Percentiles rank a stretch among this genome's conserved stretches.
Evolutionary conservation across 495 filamentous ascomycete species (phyloP).

Genomic region (Lasiosphaeria ovina): DNA sequence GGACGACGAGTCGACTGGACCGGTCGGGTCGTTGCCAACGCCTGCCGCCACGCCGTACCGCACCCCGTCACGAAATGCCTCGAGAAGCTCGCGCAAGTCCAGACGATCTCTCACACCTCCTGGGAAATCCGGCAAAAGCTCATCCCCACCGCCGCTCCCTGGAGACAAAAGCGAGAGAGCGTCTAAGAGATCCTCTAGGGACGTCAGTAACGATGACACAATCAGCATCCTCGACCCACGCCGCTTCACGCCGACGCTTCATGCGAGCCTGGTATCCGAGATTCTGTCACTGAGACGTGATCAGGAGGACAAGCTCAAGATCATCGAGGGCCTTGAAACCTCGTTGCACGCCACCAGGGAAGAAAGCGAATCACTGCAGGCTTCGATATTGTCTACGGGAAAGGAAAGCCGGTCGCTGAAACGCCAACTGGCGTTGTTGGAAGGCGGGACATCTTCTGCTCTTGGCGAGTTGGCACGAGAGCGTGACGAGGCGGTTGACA

Average conservation of each 20-base stretch:
- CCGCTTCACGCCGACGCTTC: conserved; percentile 90
- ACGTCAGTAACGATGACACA: conserved; percentile 63
- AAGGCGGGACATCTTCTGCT: conserved; percentile 82
- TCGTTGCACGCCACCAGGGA: conserved; percentile 65
- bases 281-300: conserved; percentile 85
- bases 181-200: conserved; percentile 52
- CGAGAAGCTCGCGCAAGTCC: conserved; percentile 51
- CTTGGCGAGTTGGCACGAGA: conserved; percentile 79
- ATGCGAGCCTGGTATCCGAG: conserved; percentile 91
- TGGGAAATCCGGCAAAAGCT: conserved; percentile 49
- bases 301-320: conserved; percentile 78
- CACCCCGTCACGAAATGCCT: conserved; percentile 59
- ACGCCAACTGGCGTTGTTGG: conserved; percentile 78
- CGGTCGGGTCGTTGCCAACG: conserved; percentile 58
- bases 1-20: conserved; percentile 52
- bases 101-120: conserved; percentile 57
- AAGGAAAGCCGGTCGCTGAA: conserved; percentile 80
- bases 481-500: conserved; percentile 77
- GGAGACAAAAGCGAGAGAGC: conserved; percentile 48
- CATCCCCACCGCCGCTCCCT: conserved; percentile 62
- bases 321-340: conserved; percentile 80
- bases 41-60: conserved; percentile 66
- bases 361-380: conserved; percentile 69
- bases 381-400: conserved; percentile 56
- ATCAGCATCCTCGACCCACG: conserved; percentile 82